Evolutionary conservation across 2,329 filamentous ascomycete genomes (phyloP), one percentile per base, ranked within the genome.

Genomic region (Ophiostoma himal-ulmi): DNA sequence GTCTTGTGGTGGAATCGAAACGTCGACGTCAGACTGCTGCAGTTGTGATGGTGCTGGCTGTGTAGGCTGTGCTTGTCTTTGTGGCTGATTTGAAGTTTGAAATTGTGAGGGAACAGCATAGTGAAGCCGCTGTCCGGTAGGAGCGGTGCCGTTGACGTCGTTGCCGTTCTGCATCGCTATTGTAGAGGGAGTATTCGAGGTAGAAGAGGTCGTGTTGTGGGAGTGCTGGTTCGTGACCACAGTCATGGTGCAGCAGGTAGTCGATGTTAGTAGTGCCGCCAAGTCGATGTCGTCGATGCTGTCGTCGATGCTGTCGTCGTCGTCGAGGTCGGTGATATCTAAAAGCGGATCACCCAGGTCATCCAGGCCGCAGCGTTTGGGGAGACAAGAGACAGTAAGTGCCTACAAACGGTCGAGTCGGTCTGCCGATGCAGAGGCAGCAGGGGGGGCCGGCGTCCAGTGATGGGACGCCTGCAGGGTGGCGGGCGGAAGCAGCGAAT

Each of bases 1-100:
- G 39, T 69, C 60, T 26, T 37, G 60, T 26, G 60, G 60, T 7
- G 68, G 64, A 13, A 44, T 68, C 13, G 70, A 66, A 26, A 67
- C 22, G 64, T 36, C 7, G 13, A 5, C 5, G 14, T 48, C 22
- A 37, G 11, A 7, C 52, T 62, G 26, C 5, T 57, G 52, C n/a
- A 26, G 52, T 34, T 62, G 57, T 62, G 26, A 11, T 30, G 54
- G 54, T 60, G 57, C 26, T 20, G 52, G 52, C n/a, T 54, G 52
- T 20, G 44, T 20, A 1, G 13, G 44, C 26, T 62, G 57, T 62
- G 57, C 57, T 5, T 14, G 57, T 34, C 57, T 30, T 62, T 26
- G 26, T 13, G 22, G 26, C 13, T 34, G 57, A 13, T 34, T 34
- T 30, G 57, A 20, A 22, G 52, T 30, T 22, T 57, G 52, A 22